Evolutionary conservation across 352 stramenopile genomes (phyloP).

Genomic region (Elongisporangium anandrum): DNA sequence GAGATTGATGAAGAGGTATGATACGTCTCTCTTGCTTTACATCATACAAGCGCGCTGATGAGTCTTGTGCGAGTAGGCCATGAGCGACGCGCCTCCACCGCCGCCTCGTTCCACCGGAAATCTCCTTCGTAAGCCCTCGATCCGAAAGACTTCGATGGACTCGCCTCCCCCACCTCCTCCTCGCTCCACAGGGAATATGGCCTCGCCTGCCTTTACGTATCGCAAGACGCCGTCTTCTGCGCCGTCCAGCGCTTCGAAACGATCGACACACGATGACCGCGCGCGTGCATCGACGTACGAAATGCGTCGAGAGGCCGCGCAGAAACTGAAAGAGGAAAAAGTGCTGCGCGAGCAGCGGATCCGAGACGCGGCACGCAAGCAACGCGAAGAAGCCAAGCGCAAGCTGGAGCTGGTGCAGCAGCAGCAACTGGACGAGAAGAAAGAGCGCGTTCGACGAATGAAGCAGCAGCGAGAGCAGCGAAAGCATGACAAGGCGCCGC

Average conservation of each 20-base stretch:
- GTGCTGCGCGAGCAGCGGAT: slow-evolving; percentile 53
- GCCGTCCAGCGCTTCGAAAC: not conserved
- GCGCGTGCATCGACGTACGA: slow-evolving; percentile 39
- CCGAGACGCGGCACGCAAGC: slow-evolving; percentile 56
- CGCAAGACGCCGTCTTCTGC: not conserved
- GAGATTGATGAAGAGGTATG: slow-evolving; percentile 45
- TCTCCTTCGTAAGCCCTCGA: not conserved
- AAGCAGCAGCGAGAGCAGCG: slow-evolving; percentile 37
- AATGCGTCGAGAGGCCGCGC: slow-evolving; percentile 44
- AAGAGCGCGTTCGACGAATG: slow-evolving; percentile 59
- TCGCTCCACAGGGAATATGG: not conserved
- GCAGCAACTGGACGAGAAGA: slow-evolving; percentile 63
- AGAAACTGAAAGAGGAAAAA: slow-evolving; percentile 74
- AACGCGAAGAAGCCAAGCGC: slow-evolving; percentile 55
- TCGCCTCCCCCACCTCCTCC: not conserved
- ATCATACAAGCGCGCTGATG: not conserved
- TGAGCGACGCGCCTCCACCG: not conserved
- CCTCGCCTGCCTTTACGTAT: not conserved
- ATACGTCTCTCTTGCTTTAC: not conserved
- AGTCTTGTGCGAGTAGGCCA: not conserved
- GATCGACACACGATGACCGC: not conserved
- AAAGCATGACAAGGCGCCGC: slow-evolving; percentile 16
- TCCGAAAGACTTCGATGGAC: not conserved
- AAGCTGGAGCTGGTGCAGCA: slow-evolving; percentile 65
- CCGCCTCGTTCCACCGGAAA: no score